Conservation (phyloP, 306 rosid species). For the Ziziphus jujuba region DNA sequence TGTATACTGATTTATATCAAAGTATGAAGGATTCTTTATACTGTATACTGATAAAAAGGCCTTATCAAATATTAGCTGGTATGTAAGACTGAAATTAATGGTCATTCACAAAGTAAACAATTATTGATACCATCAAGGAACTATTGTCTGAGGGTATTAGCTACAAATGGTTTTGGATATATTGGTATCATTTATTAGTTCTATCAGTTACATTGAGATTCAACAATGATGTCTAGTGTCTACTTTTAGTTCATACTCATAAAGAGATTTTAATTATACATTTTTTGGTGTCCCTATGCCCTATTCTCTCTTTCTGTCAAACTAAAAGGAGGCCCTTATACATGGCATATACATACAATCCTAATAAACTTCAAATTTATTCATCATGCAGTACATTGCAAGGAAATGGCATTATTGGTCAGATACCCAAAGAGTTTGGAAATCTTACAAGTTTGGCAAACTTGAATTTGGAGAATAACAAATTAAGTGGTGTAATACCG, state of each 20-base stretch:
- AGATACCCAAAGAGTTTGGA: constrained; percentile 77
- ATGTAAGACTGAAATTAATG: constrained; percentile 9
- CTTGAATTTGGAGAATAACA: constrained; percentile 80
- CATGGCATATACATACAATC: not conserved
- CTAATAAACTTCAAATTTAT: constrained; percentile 24
- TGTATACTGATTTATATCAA: no score
- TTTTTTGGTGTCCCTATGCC: not conserved
- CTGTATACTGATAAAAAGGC: not conserved
- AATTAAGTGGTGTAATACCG: constrained; percentile 80
- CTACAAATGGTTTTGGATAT: no score
- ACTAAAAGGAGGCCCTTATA: not conserved
- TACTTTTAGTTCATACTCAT: not conserved
- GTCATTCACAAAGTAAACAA: not conserved
- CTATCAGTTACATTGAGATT: not conserved
- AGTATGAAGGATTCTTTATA: not conserved
- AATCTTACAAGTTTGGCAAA: constrained; percentile 61
- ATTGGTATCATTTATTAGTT: not conserved
- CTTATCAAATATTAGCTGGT: constrained; percentile 2
- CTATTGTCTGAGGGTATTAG: not conserved
- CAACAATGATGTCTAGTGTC: not conserved
- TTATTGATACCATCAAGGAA: not conserved
- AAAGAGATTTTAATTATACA: not conserved
- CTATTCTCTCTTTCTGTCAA: constrained; percentile 10
- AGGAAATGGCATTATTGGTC: constrained; percentile 80
- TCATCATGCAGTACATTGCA: constrained; percentile 64